Evolutionary conservation across 768 basidiomycete genomes (phyloP).

Genomic region (Mycena haematopus): DNA sequence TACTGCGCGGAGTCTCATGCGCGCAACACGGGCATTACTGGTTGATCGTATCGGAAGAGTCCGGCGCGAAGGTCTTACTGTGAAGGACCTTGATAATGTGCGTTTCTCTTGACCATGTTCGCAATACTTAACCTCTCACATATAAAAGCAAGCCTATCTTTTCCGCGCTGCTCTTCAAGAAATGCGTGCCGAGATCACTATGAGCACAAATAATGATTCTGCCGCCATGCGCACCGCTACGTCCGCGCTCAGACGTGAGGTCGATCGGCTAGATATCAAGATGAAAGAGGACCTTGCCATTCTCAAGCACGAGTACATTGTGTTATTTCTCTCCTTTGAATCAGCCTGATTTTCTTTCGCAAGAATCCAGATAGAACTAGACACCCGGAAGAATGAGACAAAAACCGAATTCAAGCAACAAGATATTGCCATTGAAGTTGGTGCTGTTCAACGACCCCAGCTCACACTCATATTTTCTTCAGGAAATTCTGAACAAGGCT

Average conservation of each 20-base stretch:
- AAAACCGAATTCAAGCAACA: slow-evolving; percentile 83
- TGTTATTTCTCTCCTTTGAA: slow-evolving; percentile 5
- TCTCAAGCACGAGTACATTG: slow-evolving; percentile 89
- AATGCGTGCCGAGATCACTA: slow-evolving; percentile 82
- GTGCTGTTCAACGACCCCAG: slow-evolving; percentile 22
- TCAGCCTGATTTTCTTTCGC: slow-evolving; percentile 11
- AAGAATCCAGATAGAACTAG: slow-evolving; percentile 96
- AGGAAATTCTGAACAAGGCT: slow-evolving; percentile 81
- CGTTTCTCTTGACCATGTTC: slow-evolving; percentile 32
- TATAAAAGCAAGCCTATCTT: slow-evolving; percentile 86
- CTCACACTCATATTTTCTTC: slow-evolving; percentile 5
- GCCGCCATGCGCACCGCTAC: slow-evolving; percentile 81
- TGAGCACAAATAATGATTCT: slow-evolving; percentile 83
- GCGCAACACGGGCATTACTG: slow-evolving; percentile 79
- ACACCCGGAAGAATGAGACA: slow-evolving; percentile 91
- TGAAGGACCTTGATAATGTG: slow-evolving; percentile 86
- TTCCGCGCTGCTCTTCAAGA: slow-evolving; percentile 94
- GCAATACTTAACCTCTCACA: slow-evolving; percentile 1
- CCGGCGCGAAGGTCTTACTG: slow-evolving; percentile 70
- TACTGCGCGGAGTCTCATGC: slow-evolving; percentile 82
- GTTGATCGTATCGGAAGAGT: slow-evolving; percentile 79
- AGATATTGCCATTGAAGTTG: slow-evolving; percentile 85
- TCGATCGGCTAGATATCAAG: slow-evolving; percentile 84
- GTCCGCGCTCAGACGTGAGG: slow-evolving; percentile 81
- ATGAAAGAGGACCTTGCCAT: slow-evolving; percentile 93